Evolutionary conservation across 2,329 filamentous ascomycete genomes (phyloP), one percentile per base, ranked within the genome.

Genomic region (Falciphora oryzae): DNA sequence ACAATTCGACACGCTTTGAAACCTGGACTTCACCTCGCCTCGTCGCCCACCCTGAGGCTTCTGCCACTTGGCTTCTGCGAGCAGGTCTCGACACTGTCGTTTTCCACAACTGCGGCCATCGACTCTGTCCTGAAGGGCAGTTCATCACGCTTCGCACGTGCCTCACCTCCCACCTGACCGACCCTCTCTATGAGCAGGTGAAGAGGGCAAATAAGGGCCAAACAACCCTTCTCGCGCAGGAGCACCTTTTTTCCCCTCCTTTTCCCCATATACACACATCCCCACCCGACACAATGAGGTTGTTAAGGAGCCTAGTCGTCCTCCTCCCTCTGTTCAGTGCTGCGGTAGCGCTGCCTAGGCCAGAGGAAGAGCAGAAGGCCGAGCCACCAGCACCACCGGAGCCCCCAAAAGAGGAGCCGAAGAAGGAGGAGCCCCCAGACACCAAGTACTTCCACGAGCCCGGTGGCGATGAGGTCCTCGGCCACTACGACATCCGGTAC

Each of bases 401-500:
- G 14, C 25, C 25, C 3, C 13, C 38, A 13, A 56, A 35, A 38
- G 18, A 56, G 58, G 57, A 61, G n/a, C 35, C 59, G 16, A 29
- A 59, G 62, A 35, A 31, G 38, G 38, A 56, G 53, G 61, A 63
- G 28, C 28, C 62, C 29, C 38, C 11, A 38, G 77, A 79, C 63
- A 74, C 72, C 64, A 90, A 89, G 72, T 89, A 89, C 75, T 90
- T 89, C 75, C 79, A 82, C 65, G 89, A 91, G 72, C 85, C 88
- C 0, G 87, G 88, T 62, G 78, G 77, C 64, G 81, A 81, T 69
- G 77, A 85, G 63, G 81, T 82, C 35, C 81, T 90, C 28, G 84
- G 85, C 63, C 91, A 94, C 77, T 94, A 94, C 75, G 91, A 94
- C 75, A 75, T 73, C 29, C 86, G 91, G 67, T 94, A 83, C 76